Conservation (phyloP, 345 rosid species). For the Eucalyptus lansdowneana region DNA sequence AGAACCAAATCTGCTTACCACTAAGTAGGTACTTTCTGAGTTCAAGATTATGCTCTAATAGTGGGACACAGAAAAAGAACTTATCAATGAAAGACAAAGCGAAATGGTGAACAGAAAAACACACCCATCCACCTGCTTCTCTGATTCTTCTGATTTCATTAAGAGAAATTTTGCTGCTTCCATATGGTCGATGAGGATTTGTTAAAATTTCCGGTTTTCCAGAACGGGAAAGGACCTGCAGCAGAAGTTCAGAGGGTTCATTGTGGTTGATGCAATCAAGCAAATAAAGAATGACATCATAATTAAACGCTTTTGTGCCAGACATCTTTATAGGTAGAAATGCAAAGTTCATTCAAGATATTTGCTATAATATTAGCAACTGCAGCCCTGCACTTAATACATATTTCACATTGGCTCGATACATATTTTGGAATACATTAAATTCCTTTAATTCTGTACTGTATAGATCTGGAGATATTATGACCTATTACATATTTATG, state of each 20-base stretch:
- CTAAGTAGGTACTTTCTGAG: neutral
- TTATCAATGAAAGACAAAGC: neutral
- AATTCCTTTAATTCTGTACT: neutral
- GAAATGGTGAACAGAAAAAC: constrained; percentile 29
- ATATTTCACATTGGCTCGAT: neutral
- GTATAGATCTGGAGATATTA: neutral
- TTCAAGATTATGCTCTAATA: neutral
- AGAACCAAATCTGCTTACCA: neutral
- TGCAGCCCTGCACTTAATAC: neutral
- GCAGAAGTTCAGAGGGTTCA: neutral
- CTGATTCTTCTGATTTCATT: constrained; percentile 77
- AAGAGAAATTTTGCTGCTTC: constrained; percentile 54
- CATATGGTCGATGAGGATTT: constrained; percentile 83
- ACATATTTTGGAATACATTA: neutral
- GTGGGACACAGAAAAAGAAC: neutral
- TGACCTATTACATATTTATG: neutral
- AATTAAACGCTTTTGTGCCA: neutral
- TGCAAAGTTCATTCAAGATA: neutral
- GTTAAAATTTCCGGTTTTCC: constrained; percentile 65
- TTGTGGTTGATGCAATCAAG: neutral
- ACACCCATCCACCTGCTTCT: constrained; percentile 99
- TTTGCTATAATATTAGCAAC: neutral
- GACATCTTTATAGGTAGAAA: neutral
- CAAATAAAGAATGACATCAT: neutral
- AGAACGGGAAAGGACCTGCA: constrained; percentile 71